Evolutionary conservation across 805 yeast genomes (phyloP), one percentile per base, ranked within the genome.

Genomic region (Saturnispora diversa): DNA sequence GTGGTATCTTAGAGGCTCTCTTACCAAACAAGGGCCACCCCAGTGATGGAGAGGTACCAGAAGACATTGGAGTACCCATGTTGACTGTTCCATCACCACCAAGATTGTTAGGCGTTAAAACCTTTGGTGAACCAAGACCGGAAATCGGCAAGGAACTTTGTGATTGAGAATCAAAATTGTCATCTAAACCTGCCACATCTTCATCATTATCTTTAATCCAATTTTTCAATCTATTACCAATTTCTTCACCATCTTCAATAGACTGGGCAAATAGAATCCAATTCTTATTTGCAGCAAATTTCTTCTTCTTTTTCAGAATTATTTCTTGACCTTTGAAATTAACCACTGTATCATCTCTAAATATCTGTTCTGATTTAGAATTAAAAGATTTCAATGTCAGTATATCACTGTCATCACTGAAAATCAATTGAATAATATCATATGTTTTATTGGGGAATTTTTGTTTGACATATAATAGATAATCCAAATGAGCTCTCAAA

Each of bases 241-340:
- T 24, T 6, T 53, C 53, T 19, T 51, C 53, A 6, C 60, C 62
- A 53, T 86, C 95, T 21, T 67, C 70, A 33, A 81, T 81, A 7
- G 81, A 76, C 55, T 87, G 94, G 2, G 92, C 81, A 58, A 94
- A 84, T 39, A 86, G 71, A 37, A 74, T 70, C 42, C 53, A 52
- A 19, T 42, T 49, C 37, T 52, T 58, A 37, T 44, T 51, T 6
- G 65, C 53, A 16, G 63, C 50, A 21, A 58, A 58, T 31, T 62
- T 60, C 42, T 59, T 58, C 35, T 52, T 59, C 31, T 52, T 50
- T 10, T 50, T 39, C 8, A 60, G 44, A 6, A 45, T 46, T 23
- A 61, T 32, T 27, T 53, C 48, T 44, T 56, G 62, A 34, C 49
- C 44, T 12, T 52, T 57, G 31, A 50, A 45, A 5, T 50, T 26